Evolutionary conservation across 2,329 filamentous ascomycete species (phyloP), one percentile per base, ranked within the genome.

Genomic region (Colletotrichum truncatum): DNA sequence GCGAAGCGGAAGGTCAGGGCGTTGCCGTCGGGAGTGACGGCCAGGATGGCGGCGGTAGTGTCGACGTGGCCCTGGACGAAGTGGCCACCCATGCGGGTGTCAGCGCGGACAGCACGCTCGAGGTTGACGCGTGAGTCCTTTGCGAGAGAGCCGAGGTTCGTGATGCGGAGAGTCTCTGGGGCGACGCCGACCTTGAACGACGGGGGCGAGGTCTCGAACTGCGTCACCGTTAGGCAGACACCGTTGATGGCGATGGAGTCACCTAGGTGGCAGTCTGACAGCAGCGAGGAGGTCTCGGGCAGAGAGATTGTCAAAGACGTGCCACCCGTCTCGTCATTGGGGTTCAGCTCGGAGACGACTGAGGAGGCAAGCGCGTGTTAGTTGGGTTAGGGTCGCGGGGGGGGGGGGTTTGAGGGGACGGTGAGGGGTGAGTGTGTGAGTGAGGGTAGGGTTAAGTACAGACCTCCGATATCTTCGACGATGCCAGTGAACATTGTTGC

Each of bases 11-110:
- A 92, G 1, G 93, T 97, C 67, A 97, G 78, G 6, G 96, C 93
- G 80, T 98, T 97, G 62, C 95, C 94, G 78, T 99, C 96, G 3
- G 90, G 89, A 16, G 86, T 89, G 34, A 92, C 87, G 43, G 87
- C 86, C 38, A 90, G 75, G 66, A 99, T 92, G 43, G 86, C 87
- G 0, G 95, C 96, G 38, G 91, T 89, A 10, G 93, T 95, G 79
- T 99, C 97, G 66, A 99, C 95, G 78, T 99, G 96, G 39, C 96
- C 96, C 81, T 99, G 97, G 30, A 98, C 95, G 73, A 98, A 97
- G 81, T 99, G 96, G 1, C 96, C 96, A 48, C 97, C 96, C 93
- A 99, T 98, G 59, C 96, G 93, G 46, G 95, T 98, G 73, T 92
- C 88, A 4, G 94, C 93, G 16, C 92, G 91, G 57, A 99, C 94